Conservation (phyloP, 371 early-diverging fungal genomes). For the Batrachochytrium dendrobatidis region DNA sequence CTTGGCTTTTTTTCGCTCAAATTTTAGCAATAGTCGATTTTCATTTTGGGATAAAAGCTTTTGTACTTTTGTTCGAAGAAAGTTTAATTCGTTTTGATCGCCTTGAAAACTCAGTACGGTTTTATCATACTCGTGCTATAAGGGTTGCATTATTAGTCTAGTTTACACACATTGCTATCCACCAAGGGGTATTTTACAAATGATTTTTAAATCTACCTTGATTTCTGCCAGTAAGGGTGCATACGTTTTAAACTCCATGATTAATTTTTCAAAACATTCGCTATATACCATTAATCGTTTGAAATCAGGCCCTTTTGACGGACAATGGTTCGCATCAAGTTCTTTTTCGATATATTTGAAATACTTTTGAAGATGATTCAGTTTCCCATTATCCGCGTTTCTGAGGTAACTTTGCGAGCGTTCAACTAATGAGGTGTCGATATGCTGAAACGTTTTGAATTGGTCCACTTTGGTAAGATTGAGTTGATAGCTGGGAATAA, state of each 20-base stretch:
- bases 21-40: conserved; percentile 33
- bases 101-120: conserved; percentile 14
- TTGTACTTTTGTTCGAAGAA: conserved; percentile 32
- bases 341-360: conserved; percentile 12
- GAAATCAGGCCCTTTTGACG: conserved; percentile 20
- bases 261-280: conserved; percentile 30
- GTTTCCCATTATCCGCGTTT: neutral
- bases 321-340: conserved; percentile 16
- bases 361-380: neutral
- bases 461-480: conserved; percentile 6
- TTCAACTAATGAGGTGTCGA: neutral
- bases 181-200: too few relatives aligned
- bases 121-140: conserved; percentile 26
- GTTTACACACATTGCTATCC: neutral
- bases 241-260: conserved; percentile 27
- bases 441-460: neutral
- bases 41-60: conserved; percentile 37
- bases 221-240: conserved; percentile 34
- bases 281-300: conserved; percentile 26
- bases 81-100: conserved; percentile 26
- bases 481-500: conserved; percentile 1
- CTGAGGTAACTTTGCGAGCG: neutral
- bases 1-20: conserved; percentile 25
- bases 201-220: conserved; percentile 14
- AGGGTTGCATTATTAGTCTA: neutral